Evolutionary conservation across 371 early-diverging fungal species (phyloP).

Genomic region (Capillidium heterosporum): DNA sequence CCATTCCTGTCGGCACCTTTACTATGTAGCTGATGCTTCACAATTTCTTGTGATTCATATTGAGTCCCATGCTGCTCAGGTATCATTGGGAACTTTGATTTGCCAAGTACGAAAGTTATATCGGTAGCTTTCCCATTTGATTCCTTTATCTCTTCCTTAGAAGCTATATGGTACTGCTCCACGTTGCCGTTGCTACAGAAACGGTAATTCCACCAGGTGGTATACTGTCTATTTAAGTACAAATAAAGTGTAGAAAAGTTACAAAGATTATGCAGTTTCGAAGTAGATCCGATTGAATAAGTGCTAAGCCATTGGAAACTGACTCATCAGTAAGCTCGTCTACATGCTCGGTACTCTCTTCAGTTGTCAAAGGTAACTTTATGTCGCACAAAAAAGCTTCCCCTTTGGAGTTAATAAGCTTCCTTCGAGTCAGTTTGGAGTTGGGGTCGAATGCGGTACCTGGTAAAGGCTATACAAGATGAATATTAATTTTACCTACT

Average conservation of each 20-base stretch:
- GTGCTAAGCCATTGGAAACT: no score
- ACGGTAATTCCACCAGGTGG: slow-evolving; percentile 11
- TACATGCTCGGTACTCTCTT: no score
- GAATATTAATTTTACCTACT: no score
- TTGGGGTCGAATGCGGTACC: no score
- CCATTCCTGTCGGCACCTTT: not conserved
- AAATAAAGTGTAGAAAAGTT: not conserved
- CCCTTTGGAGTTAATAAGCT: no score
- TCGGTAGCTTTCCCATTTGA: no score
- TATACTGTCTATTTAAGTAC: not conserved
- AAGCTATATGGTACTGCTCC: slow-evolving; percentile 8
- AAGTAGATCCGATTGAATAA: no score
- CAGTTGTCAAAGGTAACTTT: no score
- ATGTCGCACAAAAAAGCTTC: no score
- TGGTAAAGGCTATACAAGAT: no score
- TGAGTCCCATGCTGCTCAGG: slow-evolving; percentile 3
- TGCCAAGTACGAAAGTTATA: not conserved
- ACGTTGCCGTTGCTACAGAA: slow-evolving; percentile 6
- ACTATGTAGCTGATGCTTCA: slow-evolving; percentile 1
- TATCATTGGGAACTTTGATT: not conserved
- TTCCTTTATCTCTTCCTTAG: not conserved
- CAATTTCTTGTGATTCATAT: slow-evolving; percentile 1
- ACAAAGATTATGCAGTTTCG: not conserved
- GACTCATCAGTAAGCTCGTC: no score
- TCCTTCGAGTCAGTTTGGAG: no score